Evolutionary conservation across 1,284 basidiomycete species (phyloP).

Genomic region (Pseudozyma pruni): DNA sequence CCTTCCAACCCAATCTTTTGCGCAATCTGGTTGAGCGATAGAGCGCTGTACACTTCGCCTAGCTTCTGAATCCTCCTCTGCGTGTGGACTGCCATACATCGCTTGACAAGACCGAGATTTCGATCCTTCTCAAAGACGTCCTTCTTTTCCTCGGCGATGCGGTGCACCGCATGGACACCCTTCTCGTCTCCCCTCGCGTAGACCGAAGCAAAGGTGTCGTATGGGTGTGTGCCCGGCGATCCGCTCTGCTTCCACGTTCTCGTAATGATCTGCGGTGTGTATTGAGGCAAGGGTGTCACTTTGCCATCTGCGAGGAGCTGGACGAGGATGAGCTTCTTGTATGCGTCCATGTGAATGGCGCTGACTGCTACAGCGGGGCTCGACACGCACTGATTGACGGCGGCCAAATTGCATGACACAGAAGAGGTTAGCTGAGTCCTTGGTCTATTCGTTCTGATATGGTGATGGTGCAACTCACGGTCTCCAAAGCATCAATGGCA

Average conservation of each 20-base stretch:
- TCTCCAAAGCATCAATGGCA: constrained; percentile 56
- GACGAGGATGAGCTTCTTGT: constrained; percentile 81
- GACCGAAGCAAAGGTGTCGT: constrained; percentile 19
- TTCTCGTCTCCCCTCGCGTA: constrained; percentile 25
- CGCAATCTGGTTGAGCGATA: constrained; percentile 78
- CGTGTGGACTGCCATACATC: constrained; percentile 76
- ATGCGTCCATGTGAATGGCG: constrained; percentile 82
- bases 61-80: constrained; percentile 80
- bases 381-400: constrained; percentile 71
- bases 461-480: too few relatives aligned
- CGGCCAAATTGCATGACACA: neutral
- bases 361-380: constrained; percentile 76
- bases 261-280: constrained; percentile 19
- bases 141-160: constrained; percentile 21
- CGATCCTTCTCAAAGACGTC: constrained; percentile 72
- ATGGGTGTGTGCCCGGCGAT: constrained; percentile 9
- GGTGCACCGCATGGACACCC: constrained; percentile 5
- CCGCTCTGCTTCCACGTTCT: constrained; percentile 25
- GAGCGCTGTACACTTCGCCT: constrained; percentile 80
- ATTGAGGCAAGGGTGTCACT: constrained; percentile 28
- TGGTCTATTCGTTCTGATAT: too few relatives aligned
- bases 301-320: constrained; percentile 80
- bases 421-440: neutral
- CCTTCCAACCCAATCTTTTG: constrained; percentile 72
- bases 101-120: constrained; percentile 76